These are phyloP conservation scores for Acrocalymma vagum DNA, from an alignment of 2,329 filamentous ascomycete species.

Conservation along the genomic window DNA sequence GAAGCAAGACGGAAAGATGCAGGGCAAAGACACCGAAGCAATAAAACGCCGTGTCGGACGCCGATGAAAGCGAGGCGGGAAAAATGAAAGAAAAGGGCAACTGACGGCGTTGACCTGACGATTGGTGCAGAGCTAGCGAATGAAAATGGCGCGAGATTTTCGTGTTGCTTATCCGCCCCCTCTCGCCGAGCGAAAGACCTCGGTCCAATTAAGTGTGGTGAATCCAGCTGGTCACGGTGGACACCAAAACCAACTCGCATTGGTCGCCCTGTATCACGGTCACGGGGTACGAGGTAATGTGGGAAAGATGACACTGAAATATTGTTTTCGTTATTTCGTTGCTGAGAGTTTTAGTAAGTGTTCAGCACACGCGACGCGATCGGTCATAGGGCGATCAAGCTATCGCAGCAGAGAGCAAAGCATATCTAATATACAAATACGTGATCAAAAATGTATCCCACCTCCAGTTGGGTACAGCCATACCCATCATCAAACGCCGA, in stretches of 20 bases:
- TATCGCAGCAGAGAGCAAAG: slow-evolving; percentile 35
- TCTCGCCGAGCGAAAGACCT: no score
- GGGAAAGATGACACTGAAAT: slow-evolving; percentile 6
- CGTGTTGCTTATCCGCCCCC: slow-evolving; percentile 5
- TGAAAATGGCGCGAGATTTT: slow-evolving; percentile 9
- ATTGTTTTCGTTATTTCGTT: slow-evolving; percentile 32
- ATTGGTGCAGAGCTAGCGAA: not conserved
- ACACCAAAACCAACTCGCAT: not conserved
- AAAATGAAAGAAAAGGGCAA: no score
- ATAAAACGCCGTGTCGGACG: no score
- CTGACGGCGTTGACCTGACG: not conserved
- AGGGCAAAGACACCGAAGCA: slow-evolving; percentile 98
- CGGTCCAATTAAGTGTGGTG: slow-evolving; percentile 5
- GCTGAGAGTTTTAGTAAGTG: slow-evolving; percentile 32
- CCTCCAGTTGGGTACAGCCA: slow-evolving; percentile 37
- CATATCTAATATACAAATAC: slow-evolving; percentile 42
- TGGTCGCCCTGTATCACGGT: not conserved
- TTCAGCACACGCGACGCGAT: slow-evolving; percentile 40
- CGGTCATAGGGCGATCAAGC: slow-evolving; percentile 43
- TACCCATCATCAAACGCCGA: slow-evolving; percentile 44
- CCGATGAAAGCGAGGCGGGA: no score
- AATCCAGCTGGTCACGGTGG: not conserved
- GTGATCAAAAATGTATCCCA: slow-evolving; percentile 31
- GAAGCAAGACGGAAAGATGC: slow-evolving; percentile 26
- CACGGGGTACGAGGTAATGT: not conserved